Evolutionary conservation across 1,284 basidiomycete species (phyloP), one percentile per base, ranked within the genome.

Genomic region (Ganoderma multipileum): DNA sequence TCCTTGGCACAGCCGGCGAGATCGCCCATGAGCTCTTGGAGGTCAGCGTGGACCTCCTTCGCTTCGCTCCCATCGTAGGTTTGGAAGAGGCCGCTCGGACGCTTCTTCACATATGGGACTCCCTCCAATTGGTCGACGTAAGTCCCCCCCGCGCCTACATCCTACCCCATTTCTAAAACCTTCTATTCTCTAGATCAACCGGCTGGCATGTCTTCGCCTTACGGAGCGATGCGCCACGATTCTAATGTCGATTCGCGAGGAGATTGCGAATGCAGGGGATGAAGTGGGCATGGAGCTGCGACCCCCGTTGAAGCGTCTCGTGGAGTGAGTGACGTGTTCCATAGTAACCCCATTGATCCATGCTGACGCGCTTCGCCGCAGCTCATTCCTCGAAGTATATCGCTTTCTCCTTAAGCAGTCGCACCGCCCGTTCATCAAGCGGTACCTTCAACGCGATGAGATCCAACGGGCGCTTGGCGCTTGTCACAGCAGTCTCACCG

Each of bases 381-480:
- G 75, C n/a, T 71, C 74, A 4, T 79, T 76, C 71, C 69, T 42
- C 3, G 63, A 83, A 59, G 86, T 93, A 2, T 81, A 83, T 60
- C 73, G 78, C 7, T 84, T 93, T 72, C 83, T 92, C 23, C 75
- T 85, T 68, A 89, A 87, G 70, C 89, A 92, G 71, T 83, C 84
- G 12, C 85, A 86, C 63, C 81, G 91, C 1, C 91, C 92, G 0
- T 95, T 94, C 81, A 78, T 95, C 71, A 94, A 93, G 79, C 85
- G 92, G 2, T 95, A 94, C 77, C 83, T 94, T 61, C 90, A 90
- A 76, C 86, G 92, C 44, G 90, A 93, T 47, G 91, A 95, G 72
- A 91, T 93, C 57, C 78, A 84, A 26, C 81, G 82, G 28, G 86
- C 86, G 63, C 87, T 93, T 44, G 71, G 76, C 8, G 82, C 78